These are phyloP conservation scores for Spergularia bocconei DNA, from an alignment of 148 eudicot genomes.

Conservation along the genomic window DNA sequence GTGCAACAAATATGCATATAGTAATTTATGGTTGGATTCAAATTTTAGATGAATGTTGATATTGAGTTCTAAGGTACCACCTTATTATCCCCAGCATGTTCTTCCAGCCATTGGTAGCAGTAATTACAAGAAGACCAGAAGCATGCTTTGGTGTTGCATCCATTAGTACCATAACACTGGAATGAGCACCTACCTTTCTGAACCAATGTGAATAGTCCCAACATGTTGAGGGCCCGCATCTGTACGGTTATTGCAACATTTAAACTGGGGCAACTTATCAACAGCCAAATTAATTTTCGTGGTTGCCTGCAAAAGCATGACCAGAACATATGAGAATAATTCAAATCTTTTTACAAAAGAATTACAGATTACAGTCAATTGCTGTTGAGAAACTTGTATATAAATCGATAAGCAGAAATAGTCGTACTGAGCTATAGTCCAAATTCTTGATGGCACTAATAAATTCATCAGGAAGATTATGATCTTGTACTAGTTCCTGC, in stretches of 20 bases:
- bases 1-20: neutral
- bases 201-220: slow-evolving; percentile 95
- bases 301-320: slow-evolving; percentile 60
- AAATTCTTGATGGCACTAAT: slow-evolving; percentile 46
- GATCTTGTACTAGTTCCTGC: slow-evolving; percentile 78
- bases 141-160: neutral
- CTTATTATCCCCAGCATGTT: neutral
- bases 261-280: slow-evolving; percentile 67
- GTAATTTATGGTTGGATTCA: neutral
- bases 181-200: slow-evolving; percentile 65
- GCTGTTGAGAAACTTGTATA: neutral
- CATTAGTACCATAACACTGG: neutral
- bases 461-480: slow-evolving; percentile 69
- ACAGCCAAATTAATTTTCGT: slow-evolving; percentile 96
- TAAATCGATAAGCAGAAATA: slow-evolving; percentile 1
- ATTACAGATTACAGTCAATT: neutral
- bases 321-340: neutral
- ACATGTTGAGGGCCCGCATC: slow-evolving; percentile 85
- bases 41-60: neutral
- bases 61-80: neutral
- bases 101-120: neutral
- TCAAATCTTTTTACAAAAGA: neutral
- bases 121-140: neutral
- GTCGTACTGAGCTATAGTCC: slow-evolving; percentile 90
- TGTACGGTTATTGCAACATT: slow-evolving; percentile 50